Base-by-base conservation (phyloP, 495 filamentous ascomycete species). In the Podospora fimiseda region DNA sequence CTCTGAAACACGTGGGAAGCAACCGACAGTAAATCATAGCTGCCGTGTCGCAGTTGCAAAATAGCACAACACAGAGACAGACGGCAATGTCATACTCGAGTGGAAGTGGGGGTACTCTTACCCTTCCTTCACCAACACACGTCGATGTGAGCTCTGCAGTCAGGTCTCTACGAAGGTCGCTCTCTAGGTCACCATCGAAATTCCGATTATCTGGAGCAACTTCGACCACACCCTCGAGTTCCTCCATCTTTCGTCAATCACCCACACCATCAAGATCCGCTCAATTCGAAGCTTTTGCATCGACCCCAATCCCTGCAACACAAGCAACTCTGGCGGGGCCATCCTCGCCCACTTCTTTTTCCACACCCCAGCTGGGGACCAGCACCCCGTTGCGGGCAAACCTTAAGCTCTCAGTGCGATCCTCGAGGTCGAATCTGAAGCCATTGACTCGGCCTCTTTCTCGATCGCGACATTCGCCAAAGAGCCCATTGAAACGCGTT, bases 111-210 rank as follows among this genome's bases (percentile, higher is more conserved):
- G 85, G 86, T 53, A 90, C 88, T 40, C 74, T 94, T 49, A 88
- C 91, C 62, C 76, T 92, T 3, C 80, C 87, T 47, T 92, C 90
- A 24, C 90, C 90, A 45, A 89, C 86, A 59, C 82, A 85, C 71
- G 84, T 89, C 59, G 87, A 91, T 69, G 80, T 88, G 3, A 83
- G 80, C 58, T 81, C 87, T 19, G 81, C 87, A 14, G 85, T 94
- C 47, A 76, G 85, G 56, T 84, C 89, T 56, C 69, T 96, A 39
- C 80, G 89, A 39, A 85, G 89, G 57, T 94, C 90, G 18, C 74
- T 96, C 43, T 94, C 89, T 22, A 78, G 88, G 42, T 95, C 90
- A 9, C 90, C 90, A 9, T 94, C 90, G 8, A 94, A 90, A 64
- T 88, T 90, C 59, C 79, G 78, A 33, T 66, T 91, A 21, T 70